These are phyloP conservation scores for Sarocladium strictum DNA, from an alignment of 2,329 filamentous ascomycete genomes.

Conservation along the genomic window DNA sequence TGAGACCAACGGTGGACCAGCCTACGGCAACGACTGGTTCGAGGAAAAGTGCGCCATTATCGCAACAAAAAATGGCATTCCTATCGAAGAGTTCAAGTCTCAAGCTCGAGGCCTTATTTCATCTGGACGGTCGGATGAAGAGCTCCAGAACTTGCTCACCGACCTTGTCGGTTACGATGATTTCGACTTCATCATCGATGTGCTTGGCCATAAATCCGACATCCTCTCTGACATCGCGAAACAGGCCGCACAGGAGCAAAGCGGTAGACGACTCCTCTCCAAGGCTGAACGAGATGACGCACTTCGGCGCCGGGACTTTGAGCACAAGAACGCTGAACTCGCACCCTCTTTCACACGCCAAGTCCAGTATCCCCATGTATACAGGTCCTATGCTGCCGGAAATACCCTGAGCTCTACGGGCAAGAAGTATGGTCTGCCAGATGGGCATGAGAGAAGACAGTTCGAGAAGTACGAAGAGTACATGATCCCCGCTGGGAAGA, in stretches of 20 bases:
- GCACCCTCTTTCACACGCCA: conserved; percentile 66
- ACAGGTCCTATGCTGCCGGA: conserved; percentile 74
- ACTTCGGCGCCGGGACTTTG: conserved; percentile 66
- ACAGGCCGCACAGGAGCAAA: conserved; percentile 17
- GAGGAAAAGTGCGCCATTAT: conserved; percentile 60
- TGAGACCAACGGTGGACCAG: conserved; percentile 20
- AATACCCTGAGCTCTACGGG: conserved; percentile 79
- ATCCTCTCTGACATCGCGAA: conserved; percentile 47
- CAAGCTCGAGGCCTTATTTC: conserved; percentile 72
- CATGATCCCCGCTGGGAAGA: conserved; percentile 72
- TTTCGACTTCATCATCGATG: conserved; percentile 83
- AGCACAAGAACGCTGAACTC: conserved; percentile 75
- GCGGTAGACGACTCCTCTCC: conserved; percentile 55
- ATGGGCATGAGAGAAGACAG: conserved; percentile 66
- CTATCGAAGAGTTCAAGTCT: conserved; percentile 63
- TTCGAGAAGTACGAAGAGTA: conserved; percentile 83
- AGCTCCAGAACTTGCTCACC: conserved; percentile 83
- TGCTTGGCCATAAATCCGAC: conserved; percentile 71
- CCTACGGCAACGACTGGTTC: conserved; percentile 66
- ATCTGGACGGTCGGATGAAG: conserved; percentile 66
- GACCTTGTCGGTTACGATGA: conserved; percentile 92
- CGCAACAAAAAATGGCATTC: conserved; percentile 60
- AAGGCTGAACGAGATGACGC: conserved; percentile 73
- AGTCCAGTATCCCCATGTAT: conserved; percentile 87
- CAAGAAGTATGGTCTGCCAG: conserved; percentile 74